phyloP scores from a whole-genome alignment of 1,284 basidiomycete species.

The Cutaneotrichosporon mucoides region DNA sequence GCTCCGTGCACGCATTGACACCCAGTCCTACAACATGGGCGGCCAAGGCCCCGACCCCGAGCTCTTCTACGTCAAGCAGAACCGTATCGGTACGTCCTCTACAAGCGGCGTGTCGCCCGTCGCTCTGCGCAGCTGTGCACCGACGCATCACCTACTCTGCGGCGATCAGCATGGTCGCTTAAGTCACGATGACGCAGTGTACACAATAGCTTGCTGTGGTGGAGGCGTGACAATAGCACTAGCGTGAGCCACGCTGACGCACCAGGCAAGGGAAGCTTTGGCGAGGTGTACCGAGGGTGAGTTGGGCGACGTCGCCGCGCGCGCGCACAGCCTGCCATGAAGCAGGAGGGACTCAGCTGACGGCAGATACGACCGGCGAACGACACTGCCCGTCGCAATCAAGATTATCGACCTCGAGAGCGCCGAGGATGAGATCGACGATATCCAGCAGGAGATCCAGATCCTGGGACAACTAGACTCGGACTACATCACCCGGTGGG shows the following conservation, averaged over 20 bases:
- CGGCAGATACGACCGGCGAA: conserved; percentile 80
- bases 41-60: conserved; percentile 65
- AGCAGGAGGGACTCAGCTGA: neutral
- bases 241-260: too few relatives aligned
- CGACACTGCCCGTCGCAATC: conserved; percentile 89
- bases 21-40: conserved; percentile 12
- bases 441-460: conserved; percentile 98
- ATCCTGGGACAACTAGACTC: conserved; percentile 97
- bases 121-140: too few relatives aligned
- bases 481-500: conserved; percentile 87
- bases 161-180: too few relatives aligned
- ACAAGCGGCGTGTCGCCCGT: too few relatives aligned
- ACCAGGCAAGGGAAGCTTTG: conserved; percentile 81
- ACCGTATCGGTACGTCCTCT: conserved; percentile 63
- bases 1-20: neutral
- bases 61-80: conserved; percentile 91
- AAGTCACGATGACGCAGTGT: too few relatives aligned
- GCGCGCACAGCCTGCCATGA: too few relatives aligned
- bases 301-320: conserved; percentile 19
- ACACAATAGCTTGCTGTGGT: too few relatives aligned
- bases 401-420: conserved; percentile 99
- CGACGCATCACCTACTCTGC: too few relatives aligned
- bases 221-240: too few relatives aligned
- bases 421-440: conserved; percentile 98
- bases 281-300: conserved; percentile 95